Conservation (phyloP, 306 rosid species). For the Psophocarpus tetragonolobus region DNA sequence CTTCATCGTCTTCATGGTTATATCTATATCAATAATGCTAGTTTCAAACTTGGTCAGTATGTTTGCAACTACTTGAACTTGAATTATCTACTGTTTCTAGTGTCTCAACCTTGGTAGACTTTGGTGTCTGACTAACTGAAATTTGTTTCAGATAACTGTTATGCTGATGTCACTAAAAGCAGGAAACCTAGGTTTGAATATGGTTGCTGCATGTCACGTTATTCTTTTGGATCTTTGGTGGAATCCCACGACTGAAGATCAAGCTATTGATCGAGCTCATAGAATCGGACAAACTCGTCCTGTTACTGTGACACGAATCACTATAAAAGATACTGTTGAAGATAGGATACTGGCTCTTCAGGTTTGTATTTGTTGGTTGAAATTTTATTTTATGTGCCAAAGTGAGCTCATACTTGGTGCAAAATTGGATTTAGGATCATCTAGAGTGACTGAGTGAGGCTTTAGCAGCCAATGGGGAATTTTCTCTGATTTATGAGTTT, state of each 20-base stretch:
- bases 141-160: constrained; percentile 65
- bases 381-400: constrained; percentile 16
- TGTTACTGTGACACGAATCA: constrained; percentile 87
- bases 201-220: constrained; percentile 98
- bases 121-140: constrained; percentile 34
- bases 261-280: constrained; percentile 96
- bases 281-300: constrained; percentile 99
- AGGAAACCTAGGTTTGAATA: constrained; percentile 96
- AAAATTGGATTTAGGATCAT: constrained; percentile 20
- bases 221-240: constrained; percentile 99
- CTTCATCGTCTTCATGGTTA: constrained; percentile 14
- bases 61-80: constrained; percentile 1
- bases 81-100: constrained; percentile 27
- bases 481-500: constrained; percentile 1
- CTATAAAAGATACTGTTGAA: constrained; percentile 89
- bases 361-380: constrained; percentile 48
- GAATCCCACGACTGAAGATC: constrained; percentile 99
- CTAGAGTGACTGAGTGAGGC: constrained; percentile 24
- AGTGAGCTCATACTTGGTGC: background rate
- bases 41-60: constrained; percentile 15
- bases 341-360: constrained; percentile 92
- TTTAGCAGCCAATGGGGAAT: constrained; percentile 3
- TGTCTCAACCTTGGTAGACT: constrained; percentile 29
- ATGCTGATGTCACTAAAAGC: constrained; percentile 99
- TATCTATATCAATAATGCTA: background rate